Evolutionary conservation across 2,329 filamentous ascomycete genomes (phyloP).

Genomic region (Ophiocordyceps sinensis): DNA sequence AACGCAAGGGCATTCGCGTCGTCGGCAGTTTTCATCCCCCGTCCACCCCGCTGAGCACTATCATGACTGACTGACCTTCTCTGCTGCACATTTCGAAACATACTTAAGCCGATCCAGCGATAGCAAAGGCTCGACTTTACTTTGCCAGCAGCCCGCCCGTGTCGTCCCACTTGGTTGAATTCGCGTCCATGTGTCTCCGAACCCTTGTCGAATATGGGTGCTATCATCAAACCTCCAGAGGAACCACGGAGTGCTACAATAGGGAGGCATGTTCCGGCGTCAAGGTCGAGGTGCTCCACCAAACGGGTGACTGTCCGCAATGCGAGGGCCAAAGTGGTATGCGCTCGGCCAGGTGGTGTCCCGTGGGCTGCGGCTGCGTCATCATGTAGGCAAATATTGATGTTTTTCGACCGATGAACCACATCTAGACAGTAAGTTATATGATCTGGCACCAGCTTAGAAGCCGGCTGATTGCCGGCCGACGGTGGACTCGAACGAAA

Average conservation of each 20-base stretch:
- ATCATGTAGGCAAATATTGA: constrained; percentile 8
- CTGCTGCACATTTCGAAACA: too few relatives aligned
- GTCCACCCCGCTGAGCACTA: too few relatives aligned
- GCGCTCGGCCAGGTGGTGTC: constrained; percentile 22
- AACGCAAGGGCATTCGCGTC: too few relatives aligned
- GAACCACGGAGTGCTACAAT: constrained; percentile 20
- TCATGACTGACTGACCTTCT: too few relatives aligned
- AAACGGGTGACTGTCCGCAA: constrained; percentile 18
- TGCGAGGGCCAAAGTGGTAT: constrained; percentile 17
- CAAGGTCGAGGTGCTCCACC: constrained; percentile 15
- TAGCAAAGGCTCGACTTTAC: too few relatives aligned
- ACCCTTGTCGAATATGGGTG: constrained; percentile 20
- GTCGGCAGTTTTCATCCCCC: too few relatives aligned
- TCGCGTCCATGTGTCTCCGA: constrained; percentile 17
- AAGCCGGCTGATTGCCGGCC: too few relatives aligned
- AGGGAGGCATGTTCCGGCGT: constrained; percentile 14
- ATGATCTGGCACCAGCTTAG: too few relatives aligned
- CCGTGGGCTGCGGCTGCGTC: constrained; percentile 15
- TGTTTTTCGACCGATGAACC: not conserved
- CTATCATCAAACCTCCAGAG: constrained; percentile 19
- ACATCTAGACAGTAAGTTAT: not conserved
- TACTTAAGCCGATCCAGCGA: too few relatives aligned
- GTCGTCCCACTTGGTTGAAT: not conserved
- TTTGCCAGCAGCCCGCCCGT: not conserved
- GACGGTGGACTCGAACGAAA: too few relatives aligned